Conservation (phyloP, 2,329 filamentous ascomycete species). For the Venturia effusa region DNA sequence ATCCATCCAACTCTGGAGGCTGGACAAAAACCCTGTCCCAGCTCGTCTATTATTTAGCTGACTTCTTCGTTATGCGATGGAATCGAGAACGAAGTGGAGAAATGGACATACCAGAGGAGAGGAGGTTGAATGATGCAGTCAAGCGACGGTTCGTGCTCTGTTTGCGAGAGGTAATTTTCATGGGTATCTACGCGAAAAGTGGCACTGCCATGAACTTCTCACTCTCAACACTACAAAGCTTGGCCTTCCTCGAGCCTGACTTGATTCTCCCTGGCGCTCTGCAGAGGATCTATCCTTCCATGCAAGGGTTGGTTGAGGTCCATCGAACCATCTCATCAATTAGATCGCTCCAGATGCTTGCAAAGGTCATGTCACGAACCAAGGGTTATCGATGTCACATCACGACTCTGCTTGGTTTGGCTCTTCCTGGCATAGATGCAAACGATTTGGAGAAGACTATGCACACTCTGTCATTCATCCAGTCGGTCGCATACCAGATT, state of each 20-base stretch:
- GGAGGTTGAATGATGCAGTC: slow-evolving; percentile 67
- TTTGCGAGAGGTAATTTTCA: slow-evolving; percentile 86
- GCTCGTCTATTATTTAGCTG: slow-evolving; percentile 81
- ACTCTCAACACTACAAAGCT: slow-evolving; percentile 75
- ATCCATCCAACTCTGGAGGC: slow-evolving; percentile 85
- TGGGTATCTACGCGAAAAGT: slow-evolving; percentile 97
- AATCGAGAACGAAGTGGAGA: slow-evolving; percentile 91
- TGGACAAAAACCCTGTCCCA: slow-evolving; percentile 90
- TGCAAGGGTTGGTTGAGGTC: slow-evolving; percentile 94
- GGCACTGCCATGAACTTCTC: slow-evolving; percentile 85
- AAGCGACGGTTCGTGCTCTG: slow-evolving; percentile 84
- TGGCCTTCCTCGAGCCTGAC: slow-evolving; percentile 84
- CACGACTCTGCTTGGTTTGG: slow-evolving; percentile 83
- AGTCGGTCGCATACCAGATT: slow-evolving; percentile 91
- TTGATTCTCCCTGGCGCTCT: slow-evolving; percentile 86
- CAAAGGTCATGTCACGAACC: slow-evolving; percentile 79
- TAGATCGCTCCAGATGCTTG: slow-evolving; percentile 81
- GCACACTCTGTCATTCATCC: slow-evolving; percentile 88
- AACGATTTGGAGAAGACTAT: slow-evolving; percentile 96
- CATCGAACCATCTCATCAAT: slow-evolving; percentile 92
- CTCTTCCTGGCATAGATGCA: slow-evolving; percentile 89
- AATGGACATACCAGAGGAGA: slow-evolving; percentile 70
- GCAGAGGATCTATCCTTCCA: slow-evolving; percentile 91
- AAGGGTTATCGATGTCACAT: slow-evolving; percentile 97
- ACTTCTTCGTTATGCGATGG: slow-evolving; percentile 96